Base-by-base conservation (phyloP, 2,329 filamentous ascomycete genomes). In the Penicillium sp. region DNA sequence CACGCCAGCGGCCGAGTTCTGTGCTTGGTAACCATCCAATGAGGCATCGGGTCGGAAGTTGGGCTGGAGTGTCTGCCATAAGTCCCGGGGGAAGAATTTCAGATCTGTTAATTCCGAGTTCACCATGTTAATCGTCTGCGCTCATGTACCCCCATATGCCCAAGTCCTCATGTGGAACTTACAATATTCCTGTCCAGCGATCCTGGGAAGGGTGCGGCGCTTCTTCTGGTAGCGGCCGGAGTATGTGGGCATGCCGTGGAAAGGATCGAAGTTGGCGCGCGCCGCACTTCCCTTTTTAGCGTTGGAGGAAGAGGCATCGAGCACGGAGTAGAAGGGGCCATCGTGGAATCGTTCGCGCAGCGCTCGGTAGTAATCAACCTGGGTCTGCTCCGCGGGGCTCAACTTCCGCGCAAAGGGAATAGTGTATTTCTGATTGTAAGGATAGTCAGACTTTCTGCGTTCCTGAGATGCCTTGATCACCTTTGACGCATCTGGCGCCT, bases 211-310 rank as follows among this genome's bases (percentile, higher is more conserved):
- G 18, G 75, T 78, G 55, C 82, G 74, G 61, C 79, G 78, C 62
- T 83, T 82, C 59, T 82, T 83, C 52, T 80, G 73, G 67, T 85
- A 86, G 63, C 79, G 81, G 50, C 81, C 76, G 14, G 80, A 80
- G 65, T 85, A 87, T 0, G 83, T 84, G 38, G 82, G 81, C 70
- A 86, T 86, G 52, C 83, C 82, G 42, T 81, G 77, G 63, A 87
- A 87, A 2, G 85, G 82, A 67, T 87, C 83, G 64, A 86, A 83
- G 18, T 79, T 78, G 2, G 72, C 74, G 65, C 77, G 68, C 63
- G 76, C 72, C 62, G 71, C 56, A 58, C 71, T 71, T 60, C 75
- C 69, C 60, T 78, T 75, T 66, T 81, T 73, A 53, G 77, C 71
- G 52, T 74, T 55, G 43, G 71, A 63, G 18, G 71, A 65, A 42